phyloP scores from a whole-genome alignment of 148 eudicot species.

The Persicaria maculosa region DNA sequence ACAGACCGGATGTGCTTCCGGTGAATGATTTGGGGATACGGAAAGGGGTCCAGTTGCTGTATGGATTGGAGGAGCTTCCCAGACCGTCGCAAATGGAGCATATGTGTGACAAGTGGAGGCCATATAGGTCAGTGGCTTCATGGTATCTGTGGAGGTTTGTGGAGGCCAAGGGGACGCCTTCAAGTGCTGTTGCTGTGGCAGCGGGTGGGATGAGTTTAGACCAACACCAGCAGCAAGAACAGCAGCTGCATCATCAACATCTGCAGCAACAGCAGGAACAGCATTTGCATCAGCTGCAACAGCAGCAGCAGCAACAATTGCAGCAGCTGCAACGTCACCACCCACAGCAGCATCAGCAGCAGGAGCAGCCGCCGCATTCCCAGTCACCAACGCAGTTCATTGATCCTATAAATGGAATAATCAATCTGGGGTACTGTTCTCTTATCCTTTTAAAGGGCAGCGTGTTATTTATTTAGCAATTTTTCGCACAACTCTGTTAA shows the following conservation, averaged over 20 bases:
- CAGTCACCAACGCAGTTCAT: conserved; percentile 33
- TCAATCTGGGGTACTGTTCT: conserved; percentile 38
- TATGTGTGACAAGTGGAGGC: conserved; percentile 59
- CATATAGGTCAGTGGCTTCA: conserved; percentile 44
- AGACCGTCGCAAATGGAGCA: conserved; percentile 54
- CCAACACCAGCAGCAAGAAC: conserved; percentile 20
- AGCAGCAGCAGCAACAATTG: conserved; percentile 13
- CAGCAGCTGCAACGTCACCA: conserved; percentile 10
- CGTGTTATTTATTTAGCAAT: not conserved
- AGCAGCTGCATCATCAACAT: conserved; percentile 8
- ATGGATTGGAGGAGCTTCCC: conserved; percentile 41
- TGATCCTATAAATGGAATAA: conserved; percentile 43
- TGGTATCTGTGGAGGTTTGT: conserved; percentile 57
- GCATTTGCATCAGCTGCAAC: conserved; percentile 23
- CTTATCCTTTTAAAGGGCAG: not conserved
- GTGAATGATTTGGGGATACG: conserved; percentile 46
- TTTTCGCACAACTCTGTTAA: not conserved
- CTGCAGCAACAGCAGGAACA: conserved; percentile 19
- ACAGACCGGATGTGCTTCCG: conserved; percentile 53
- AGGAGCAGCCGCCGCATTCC: conserved; percentile 16
- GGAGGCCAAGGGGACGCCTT: conserved; percentile 32
- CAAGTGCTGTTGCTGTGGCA: conserved; percentile 16
- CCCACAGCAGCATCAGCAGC: conserved; percentile 19
- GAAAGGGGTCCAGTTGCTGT: conserved; percentile 44
- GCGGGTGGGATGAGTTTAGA: conserved; percentile 16